phyloP scores from a whole-genome alignment of 257 asterid genomes.

The Ballota nigra region DNA sequence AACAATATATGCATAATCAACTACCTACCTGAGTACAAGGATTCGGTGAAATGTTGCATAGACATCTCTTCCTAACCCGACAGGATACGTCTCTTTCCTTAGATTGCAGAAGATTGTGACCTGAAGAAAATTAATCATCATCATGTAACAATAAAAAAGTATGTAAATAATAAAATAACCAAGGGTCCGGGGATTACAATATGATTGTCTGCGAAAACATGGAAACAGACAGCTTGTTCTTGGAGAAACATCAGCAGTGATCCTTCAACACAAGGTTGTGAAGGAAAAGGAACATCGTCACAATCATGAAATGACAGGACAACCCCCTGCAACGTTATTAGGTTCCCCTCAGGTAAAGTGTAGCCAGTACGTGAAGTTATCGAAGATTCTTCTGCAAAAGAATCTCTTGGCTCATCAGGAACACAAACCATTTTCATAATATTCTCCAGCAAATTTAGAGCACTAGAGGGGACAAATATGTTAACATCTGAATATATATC shows the following conservation, averaged over 20 bases:
- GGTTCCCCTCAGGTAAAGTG: slow-evolving; percentile 69
- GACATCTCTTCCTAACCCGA: slow-evolving; percentile 65
- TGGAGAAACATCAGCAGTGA: slow-evolving; percentile 37
- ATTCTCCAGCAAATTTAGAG: slow-evolving; percentile 44
- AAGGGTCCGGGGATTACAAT: slow-evolving; percentile 36
- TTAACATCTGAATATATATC: slow-evolving; percentile 45
- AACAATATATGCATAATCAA: not conserved
- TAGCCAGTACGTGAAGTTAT: slow-evolving; percentile 33
- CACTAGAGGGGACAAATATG: slow-evolving; percentile 43
- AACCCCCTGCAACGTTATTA: slow-evolving; percentile 58
- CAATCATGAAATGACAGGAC: slow-evolving; percentile 60
- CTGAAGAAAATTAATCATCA: slow-evolving; percentile 35
- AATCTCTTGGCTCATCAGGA: slow-evolving; percentile 26
- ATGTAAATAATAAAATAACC: slow-evolving; percentile 15
- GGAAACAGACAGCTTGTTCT: slow-evolving; percentile 56
- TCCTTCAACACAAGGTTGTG: slow-evolving; percentile 32
- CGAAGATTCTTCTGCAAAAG: slow-evolving; percentile 30
- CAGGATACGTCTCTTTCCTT: slow-evolving; percentile 45
- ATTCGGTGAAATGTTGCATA: slow-evolving; percentile 76
- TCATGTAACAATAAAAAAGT: slow-evolving; percentile 20
- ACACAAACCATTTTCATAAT: slow-evolving; percentile 26
- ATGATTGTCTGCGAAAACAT: slow-evolving; percentile 46
- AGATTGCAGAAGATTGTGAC: slow-evolving; percentile 54
- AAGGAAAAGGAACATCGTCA: slow-evolving; percentile 31
- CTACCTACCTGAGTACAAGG: slow-evolving; percentile 57